A percentile compares a stretch with the other conserved stretches of the same genome.
phyloP scores from a whole-genome alignment of 2,329 filamentous ascomycete genomes.

The Aspergillus awamori region DNA sequence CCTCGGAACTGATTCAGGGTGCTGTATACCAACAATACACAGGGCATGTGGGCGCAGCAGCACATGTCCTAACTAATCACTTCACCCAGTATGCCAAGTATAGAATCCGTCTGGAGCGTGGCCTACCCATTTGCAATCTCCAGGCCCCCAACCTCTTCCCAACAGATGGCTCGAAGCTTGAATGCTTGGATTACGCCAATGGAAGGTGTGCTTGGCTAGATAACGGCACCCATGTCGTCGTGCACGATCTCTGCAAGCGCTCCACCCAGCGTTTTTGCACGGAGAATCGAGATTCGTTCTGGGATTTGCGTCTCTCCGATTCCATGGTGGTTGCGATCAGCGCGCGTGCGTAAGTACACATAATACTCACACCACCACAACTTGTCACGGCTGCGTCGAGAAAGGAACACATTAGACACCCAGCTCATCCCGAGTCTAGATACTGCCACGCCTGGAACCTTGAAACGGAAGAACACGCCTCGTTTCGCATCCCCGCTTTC shows the following conservation, averaged over 20 bases:
- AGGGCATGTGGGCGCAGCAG: constrained; percentile 6
- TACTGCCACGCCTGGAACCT: constrained; percentile 38
- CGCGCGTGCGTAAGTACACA: constrained; percentile 26
- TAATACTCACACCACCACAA: no score
- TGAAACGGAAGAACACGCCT: constrained; percentile 21
- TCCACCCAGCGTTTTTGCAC: constrained; percentile 22
- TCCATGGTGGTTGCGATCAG: constrained; percentile 25
- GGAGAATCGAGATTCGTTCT: constrained; percentile 25
- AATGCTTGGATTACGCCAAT: constrained; percentile 23
- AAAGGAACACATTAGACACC: not conserved
- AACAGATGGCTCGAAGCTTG: not conserved
- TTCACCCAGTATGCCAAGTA: constrained; percentile 26
- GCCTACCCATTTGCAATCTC: constrained; percentile 21
- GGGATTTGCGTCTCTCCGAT: constrained; percentile 24
- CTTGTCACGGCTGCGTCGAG: not conserved
- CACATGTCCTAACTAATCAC: not conserved
- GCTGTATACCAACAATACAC: constrained; percentile 21
- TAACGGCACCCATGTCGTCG: constrained; percentile 13
- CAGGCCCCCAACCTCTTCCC: not conserved
- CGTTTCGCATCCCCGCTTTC: constrained; percentile 33
- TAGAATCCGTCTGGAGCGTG: constrained; percentile 28
- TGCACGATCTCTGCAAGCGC: constrained; percentile 19
- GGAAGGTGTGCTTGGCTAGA: constrained; percentile 28
- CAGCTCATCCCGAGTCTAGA: constrained; percentile 19
- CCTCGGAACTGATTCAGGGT: constrained; percentile 26